These are phyloP conservation scores for barley (Hordeum vulgare) DNA, from an alignment of 176 grass and related monocot species.

Conservation along the genomic window DNA sequence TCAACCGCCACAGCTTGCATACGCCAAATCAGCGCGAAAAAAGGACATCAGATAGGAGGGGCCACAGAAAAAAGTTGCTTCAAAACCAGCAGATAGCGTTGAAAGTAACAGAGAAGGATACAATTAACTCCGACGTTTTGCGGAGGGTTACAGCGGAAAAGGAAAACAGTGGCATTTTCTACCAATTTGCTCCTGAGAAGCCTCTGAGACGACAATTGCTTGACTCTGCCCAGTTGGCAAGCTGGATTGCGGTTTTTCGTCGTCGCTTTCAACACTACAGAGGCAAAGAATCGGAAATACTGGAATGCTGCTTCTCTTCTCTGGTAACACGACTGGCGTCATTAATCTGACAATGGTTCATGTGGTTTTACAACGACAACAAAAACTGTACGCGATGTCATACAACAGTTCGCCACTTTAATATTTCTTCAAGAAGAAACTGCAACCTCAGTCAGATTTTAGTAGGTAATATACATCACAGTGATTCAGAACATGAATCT, in stretches of 20 bases:
- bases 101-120: neutral
- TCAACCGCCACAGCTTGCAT: constrained; percentile 19
- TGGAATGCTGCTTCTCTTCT: neutral
- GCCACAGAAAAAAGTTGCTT: neutral
- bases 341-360: neutral
- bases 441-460: neutral
- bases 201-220: neutral
- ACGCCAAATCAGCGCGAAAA: neutral
- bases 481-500: neutral
- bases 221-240: neutral
- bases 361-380: neutral
- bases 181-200: neutral
- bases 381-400: neutral
- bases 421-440: constrained; percentile 1
- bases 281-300: neutral
- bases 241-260: neutral
- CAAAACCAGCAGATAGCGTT: neutral
- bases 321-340: neutral
- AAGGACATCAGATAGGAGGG: neutral
- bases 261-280: neutral
- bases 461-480: constrained; percentile 7
- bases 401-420: constrained; percentile 1
- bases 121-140: neutral
- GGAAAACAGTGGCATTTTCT: neutral
- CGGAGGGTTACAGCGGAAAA: neutral